phyloP scores from a whole-genome alignment of 495 filamentous ascomycete genomes.

The Amniculicola lignicola region DNA sequence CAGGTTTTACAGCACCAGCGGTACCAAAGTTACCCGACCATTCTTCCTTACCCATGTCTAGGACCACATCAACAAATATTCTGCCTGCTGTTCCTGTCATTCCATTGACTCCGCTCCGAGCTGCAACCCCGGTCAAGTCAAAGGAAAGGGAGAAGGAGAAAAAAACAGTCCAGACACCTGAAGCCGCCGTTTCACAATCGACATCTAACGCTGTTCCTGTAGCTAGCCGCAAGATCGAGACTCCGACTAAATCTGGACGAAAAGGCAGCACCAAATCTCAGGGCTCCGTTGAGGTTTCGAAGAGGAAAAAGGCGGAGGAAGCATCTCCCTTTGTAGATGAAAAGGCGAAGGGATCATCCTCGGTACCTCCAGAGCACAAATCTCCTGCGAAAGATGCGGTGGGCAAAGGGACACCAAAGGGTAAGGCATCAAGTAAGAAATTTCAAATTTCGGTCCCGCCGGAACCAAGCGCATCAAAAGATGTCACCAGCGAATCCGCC shows the following conservation, averaged over 20 bases:
- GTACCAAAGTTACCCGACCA: conserved; percentile 35
- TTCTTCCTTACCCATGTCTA: conserved; percentile 15
- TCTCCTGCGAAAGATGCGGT: neutral
- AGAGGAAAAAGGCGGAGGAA: conserved; percentile 11
- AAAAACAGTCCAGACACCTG: neutral
- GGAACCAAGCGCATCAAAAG: conserved; percentile 12
- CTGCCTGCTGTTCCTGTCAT: conserved; percentile 29
- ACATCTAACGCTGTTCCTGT: neutral
- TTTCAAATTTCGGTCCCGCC: neutral
- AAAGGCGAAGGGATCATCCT: too few species aligned
- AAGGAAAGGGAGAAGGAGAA: conserved; percentile 5
- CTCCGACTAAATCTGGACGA: conserved; percentile 2
- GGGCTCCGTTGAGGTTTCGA: neutral
- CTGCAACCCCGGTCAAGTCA: conserved; percentile 15
- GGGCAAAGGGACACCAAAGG: conserved; percentile 13
- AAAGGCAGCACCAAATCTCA: conserved; percentile 9
- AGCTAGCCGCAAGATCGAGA: neutral
- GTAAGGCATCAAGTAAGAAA: conserved; percentile 13
- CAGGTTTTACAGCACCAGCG: conserved; percentile 61
- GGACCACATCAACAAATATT: conserved; percentile 13
- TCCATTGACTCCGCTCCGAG: conserved; percentile 21
- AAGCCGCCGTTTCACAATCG: neutral
- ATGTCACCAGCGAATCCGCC: neutral
- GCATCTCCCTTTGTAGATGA: neutral
- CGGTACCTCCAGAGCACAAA: neutral